A percentile compares a stretch with the other conserved stretches of the same genome.
Conservation (phyloP, 1,139 yeast genomes). For the Zygosaccharomyces sapae region DNA sequence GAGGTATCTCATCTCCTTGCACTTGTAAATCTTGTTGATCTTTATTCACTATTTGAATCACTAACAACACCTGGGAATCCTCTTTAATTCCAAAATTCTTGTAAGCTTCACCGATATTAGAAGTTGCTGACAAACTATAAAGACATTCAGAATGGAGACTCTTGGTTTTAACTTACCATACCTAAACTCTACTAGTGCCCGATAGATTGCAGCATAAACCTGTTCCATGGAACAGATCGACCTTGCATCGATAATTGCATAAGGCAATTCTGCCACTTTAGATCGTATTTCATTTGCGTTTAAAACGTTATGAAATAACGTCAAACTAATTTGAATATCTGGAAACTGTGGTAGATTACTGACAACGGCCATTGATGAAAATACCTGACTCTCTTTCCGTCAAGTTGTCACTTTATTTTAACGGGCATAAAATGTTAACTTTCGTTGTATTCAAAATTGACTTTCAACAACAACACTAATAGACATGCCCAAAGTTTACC, state of each 20-base stretch:
- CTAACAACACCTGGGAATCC: conserved; percentile 36
- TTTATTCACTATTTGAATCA: conserved; percentile 37
- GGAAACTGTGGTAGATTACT: conserved; percentile 44
- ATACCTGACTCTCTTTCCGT: too few relatives aligned
- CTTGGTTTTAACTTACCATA: conserved; percentile 43
- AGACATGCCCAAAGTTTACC: background rate
- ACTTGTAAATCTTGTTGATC: conserved; percentile 24
- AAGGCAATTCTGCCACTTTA: conserved; percentile 39
- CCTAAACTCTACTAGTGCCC: conserved; percentile 44
- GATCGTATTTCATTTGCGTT: conserved; percentile 38
- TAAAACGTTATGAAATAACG: conserved; percentile 43
- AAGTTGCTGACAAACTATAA: conserved; percentile 49
- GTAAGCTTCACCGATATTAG: conserved; percentile 46
- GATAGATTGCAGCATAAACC: conserved; percentile 45
- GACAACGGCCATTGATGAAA: background rate
- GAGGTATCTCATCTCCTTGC: conserved; percentile 36
- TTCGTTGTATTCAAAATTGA: background rate
- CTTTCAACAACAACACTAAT: background rate
- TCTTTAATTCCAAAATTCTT: conserved; percentile 46
- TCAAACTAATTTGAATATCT: conserved; percentile 35
- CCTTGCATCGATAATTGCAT: conserved; percentile 47
- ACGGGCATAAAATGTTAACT: conserved; percentile 1
- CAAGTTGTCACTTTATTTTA: background rate
- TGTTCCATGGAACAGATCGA: conserved; percentile 47
- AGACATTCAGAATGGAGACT: conserved; percentile 51